Evolutionary conservation across 2,329 filamentous ascomycete species (phyloP).

Genomic region (Hypocreales sp.): DNA sequence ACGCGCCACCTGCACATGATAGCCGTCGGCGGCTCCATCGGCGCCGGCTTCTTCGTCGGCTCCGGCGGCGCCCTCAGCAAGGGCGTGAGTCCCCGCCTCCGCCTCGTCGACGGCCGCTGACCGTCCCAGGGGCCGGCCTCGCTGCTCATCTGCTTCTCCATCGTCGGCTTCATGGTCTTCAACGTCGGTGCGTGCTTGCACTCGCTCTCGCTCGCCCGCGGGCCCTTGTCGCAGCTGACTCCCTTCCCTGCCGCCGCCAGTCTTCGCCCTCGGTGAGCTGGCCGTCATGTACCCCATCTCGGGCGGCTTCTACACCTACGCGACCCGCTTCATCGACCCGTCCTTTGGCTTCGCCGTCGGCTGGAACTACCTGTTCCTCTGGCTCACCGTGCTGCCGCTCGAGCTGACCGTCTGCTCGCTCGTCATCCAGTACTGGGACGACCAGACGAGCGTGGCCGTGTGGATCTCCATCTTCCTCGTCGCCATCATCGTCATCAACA

Average conservation of each 20-base stretch:
- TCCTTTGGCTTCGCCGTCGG: slow-evolving; percentile 43
- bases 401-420: slow-evolving; percentile 34
- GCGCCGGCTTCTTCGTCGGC: slow-evolving; percentile 27
- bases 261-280: slow-evolving; percentile 45
- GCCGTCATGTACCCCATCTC: slow-evolving; percentile 47
- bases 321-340: slow-evolving; percentile 44
- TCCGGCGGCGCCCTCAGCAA: slow-evolving; percentile 31
- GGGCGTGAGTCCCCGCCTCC: slow-evolving; percentile 21
- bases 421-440: slow-evolving; percentile 35
- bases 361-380: slow-evolving; percentile 29
- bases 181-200: slow-evolving; percentile 24
- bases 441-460: slow-evolving; percentile 26
- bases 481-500: slow-evolving; percentile 32
- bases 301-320: slow-evolving; percentile 48
- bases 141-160: slow-evolving; percentile 33
- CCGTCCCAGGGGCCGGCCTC: slow-evolving; percentile 19
- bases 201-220: neutral
- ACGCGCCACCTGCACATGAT: slow-evolving; percentile 43
- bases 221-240: neutral
- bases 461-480: slow-evolving; percentile 39
- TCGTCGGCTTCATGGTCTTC: slow-evolving; percentile 46
- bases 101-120: neutral
- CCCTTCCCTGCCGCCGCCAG: slow-evolving; percentile 11
- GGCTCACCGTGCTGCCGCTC: slow-evolving; percentile 32
- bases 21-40: slow-evolving; percentile 30